Evolutionary conservation across 2,329 filamentous ascomycete species (phyloP).

Genomic region (Colletotrichum brevisporum): DNA sequence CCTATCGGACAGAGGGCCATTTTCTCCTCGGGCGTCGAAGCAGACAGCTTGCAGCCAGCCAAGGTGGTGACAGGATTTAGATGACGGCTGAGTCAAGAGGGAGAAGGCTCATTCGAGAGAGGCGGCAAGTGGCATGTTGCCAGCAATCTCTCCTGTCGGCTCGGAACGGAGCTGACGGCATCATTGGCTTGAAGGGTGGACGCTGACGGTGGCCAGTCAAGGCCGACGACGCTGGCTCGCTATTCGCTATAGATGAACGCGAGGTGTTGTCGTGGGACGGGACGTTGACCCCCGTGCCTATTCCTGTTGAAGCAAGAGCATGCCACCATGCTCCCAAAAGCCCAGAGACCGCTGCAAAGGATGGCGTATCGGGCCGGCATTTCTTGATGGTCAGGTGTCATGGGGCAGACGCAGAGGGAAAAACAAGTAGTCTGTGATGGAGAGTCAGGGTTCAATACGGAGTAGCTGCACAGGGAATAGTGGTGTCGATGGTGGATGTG

Average conservation of each 20-base stretch:
- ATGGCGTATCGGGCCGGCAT: slow-evolving; percentile 37
- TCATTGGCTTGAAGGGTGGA: slow-evolving; percentile 1
- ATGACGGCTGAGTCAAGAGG: neutral
- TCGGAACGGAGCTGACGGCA: neutral
- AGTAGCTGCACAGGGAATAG: slow-evolving; percentile 23
- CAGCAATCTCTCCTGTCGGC: neutral
- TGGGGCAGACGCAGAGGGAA: slow-evolving; percentile 17
- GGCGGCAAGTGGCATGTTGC: neutral
- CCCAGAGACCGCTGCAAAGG: neutral
- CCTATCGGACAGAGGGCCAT: neutral
- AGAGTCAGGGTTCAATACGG: slow-evolving; percentile 29
- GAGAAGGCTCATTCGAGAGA: neutral
- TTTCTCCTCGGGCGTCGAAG: neutral
- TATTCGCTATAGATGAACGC: slow-evolving; percentile 35
- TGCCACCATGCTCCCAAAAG: slow-evolving; percentile 3
- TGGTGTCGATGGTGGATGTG: slow-evolving; percentile 34
- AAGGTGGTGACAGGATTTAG: neutral
- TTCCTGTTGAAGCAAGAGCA: slow-evolving; percentile 17
- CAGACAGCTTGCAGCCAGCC: neutral
- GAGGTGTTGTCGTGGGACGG: slow-evolving; percentile 27
- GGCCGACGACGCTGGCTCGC: slow-evolving; percentile 19
- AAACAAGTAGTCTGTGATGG: slow-evolving; percentile 10
- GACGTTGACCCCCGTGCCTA: slow-evolving; percentile 24
- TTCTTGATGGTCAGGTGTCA: slow-evolving; percentile 40
- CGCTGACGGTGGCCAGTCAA: neutral